phyloP scores from a whole-genome alignment of 148 eudicot genomes.

The Euryodendron excelsum region DNA sequence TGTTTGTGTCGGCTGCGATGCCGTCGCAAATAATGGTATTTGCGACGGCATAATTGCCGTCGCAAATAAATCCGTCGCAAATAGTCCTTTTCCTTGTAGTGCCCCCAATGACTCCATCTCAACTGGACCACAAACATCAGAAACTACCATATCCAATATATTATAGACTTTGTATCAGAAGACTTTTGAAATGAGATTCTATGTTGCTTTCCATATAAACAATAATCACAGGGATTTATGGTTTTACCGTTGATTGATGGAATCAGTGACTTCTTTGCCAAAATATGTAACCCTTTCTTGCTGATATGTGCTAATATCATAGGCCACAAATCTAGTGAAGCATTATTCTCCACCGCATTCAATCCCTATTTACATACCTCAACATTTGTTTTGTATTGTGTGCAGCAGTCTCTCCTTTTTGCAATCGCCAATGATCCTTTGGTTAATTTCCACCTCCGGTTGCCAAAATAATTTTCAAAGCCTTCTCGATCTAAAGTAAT shows the following conservation, averaged over 20 bases:
- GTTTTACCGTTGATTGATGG: background rate
- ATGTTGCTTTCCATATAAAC: background rate
- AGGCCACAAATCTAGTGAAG: background rate
- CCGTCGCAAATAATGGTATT: no score
- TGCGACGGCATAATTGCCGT: no score
- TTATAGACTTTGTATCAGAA: background rate
- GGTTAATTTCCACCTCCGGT: background rate
- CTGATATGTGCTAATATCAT: conserved; percentile 12
- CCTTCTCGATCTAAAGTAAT: conserved; percentile 6
- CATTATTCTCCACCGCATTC: background rate
- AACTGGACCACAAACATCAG: background rate
- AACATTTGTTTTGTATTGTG: background rate
- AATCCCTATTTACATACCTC: background rate
- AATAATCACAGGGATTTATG: background rate
- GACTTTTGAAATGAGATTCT: background rate
- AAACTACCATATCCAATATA: background rate
- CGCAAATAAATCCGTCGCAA: no score
- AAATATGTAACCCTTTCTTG: conserved; percentile 2
- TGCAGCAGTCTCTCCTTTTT: background rate
- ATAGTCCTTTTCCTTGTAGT: no score
- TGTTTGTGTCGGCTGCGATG: no score
- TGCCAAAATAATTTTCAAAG: background rate
- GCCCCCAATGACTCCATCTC: background rate
- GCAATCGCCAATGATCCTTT: conserved; percentile 10
- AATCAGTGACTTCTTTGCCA: background rate